Percentiles rank a stretch among this genome's conserved stretches.
phyloP scores from a whole-genome alignment of 1,284 basidiomycete species.

The Mycena citricolor region DNA sequence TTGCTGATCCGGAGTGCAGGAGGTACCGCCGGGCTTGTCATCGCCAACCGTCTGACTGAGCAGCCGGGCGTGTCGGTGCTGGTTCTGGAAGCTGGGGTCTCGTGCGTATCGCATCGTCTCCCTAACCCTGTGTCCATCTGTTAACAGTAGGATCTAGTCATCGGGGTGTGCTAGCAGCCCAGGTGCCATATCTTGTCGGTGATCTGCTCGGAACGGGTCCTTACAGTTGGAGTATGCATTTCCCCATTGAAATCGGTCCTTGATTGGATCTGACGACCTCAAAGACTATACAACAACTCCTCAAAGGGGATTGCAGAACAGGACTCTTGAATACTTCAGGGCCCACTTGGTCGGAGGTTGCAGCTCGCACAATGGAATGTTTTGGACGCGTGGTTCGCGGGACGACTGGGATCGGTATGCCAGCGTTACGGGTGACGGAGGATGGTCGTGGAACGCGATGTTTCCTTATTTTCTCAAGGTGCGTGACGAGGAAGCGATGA shows the following conservation, averaged over 20 bases:
- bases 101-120: constrained; percentile 3
- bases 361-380: constrained; percentile 32
- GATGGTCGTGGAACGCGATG: constrained; percentile 41
- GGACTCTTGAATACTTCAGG: not conserved
- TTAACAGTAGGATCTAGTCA: too few species aligned
- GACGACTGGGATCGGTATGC: constrained; percentile 42
- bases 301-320: constrained; percentile 8
- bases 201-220: too few species aligned
- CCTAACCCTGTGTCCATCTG: too few species aligned
- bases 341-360: constrained; percentile 14
- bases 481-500: constrained; percentile 28
- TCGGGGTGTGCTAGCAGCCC: too few species aligned
- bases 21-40: constrained; percentile 26
- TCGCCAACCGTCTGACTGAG: constrained; percentile 25
- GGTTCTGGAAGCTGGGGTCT: constrained; percentile 19
- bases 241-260: constrained; percentile 24
- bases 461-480: constrained; percentile 32
- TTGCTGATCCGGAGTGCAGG: too few species aligned
- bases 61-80: constrained; percentile 25
- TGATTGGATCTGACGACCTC: too few species aligned
- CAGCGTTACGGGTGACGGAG: constrained; percentile 34
- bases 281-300: constrained; percentile 11
- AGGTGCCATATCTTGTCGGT: too few species aligned
- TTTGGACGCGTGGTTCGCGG: constrained; percentile 38
- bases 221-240: not conserved